Conservation (phyloP, 495 filamentous ascomycete genomes). For the Articulospora tetracladia region DNA sequence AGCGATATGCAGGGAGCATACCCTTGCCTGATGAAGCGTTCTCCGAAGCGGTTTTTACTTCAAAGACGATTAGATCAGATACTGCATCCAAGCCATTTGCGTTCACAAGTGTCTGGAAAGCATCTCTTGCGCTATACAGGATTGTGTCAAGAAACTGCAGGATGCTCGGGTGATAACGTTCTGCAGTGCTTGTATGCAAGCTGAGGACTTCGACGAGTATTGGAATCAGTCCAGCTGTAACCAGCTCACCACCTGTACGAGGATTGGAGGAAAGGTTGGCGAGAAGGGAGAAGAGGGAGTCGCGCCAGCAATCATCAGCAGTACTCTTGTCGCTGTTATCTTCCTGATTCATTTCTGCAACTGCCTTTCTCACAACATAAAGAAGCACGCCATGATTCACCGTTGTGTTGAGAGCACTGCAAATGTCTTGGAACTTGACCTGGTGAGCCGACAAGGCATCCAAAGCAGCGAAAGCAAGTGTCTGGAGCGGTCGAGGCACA, state of each 20-base stretch:
- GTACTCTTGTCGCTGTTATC: conserved; percentile 49
- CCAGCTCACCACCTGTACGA: conserved; percentile 69
- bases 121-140: conserved; percentile 74
- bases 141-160: conserved; percentile 83
- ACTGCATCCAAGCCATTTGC: conserved; percentile 83
- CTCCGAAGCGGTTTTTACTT: conserved; percentile 68
- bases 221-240: conserved; percentile 82
- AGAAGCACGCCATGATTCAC: conserved; percentile 96
- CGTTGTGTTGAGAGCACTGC: conserved; percentile 81
- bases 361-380: conserved; percentile 85
- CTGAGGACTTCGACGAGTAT: conserved; percentile 87
- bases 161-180: conserved; percentile 74
- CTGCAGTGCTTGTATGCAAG: conserved; percentile 75
- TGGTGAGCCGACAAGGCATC: conserved; percentile 80
- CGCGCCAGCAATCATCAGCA: conserved; percentile 81
- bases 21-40: conserved; percentile 63
- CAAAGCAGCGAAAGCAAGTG: conserved; percentile 74
- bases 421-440: conserved; percentile 71
- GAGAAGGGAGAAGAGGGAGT: conserved; percentile 76
- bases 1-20: conserved; percentile 73
- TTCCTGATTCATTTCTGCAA: conserved; percentile 69
- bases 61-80: conserved; percentile 75
- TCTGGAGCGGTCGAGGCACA: conserved; percentile 72
- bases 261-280: conserved; percentile 68
- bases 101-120: conserved; percentile 72